Percentiles rank a stretch among this genome's conserved stretches.
phyloP scores from a whole-genome alignment of 495 filamentous ascomycete genomes.

The Umbilicaria muhlenbergii region DNA sequence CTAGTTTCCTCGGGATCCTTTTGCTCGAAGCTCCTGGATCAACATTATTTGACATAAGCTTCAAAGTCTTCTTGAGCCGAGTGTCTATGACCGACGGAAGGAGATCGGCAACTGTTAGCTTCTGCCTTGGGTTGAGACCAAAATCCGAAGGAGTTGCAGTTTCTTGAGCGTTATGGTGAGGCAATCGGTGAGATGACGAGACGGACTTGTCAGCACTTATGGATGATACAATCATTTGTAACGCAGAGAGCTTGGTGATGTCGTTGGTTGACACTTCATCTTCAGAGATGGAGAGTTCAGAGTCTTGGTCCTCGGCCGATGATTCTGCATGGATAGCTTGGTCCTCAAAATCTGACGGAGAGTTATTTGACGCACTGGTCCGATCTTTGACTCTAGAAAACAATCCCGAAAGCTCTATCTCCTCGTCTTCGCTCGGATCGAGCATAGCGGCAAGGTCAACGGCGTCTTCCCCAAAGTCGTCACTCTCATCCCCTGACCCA shows the following conservation, averaged over 20 bases:
- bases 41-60: slow-evolving; percentile 32
- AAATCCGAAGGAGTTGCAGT: slow-evolving; percentile 39
- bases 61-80: slow-evolving; percentile 61
- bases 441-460: slow-evolving; percentile 72
- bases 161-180: slow-evolving; percentile 25
- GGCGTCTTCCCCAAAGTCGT: slow-evolving; percentile 66
- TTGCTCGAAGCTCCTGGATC: slow-evolving; percentile 31
- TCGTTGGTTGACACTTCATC: slow-evolving; percentile 45
- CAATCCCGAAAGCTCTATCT: slow-evolving; percentile 17
- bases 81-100: slow-evolving; percentile 59
- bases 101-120: slow-evolving; percentile 70
- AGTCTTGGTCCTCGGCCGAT: slow-evolving; percentile 30
- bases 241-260: slow-evolving; percentile 40
- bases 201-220: slow-evolving; percentile 31
- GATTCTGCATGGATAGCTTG: slow-evolving; percentile 29
- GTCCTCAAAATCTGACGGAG: slow-evolving; percentile 32
- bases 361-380: slow-evolving; percentile 21
- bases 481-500: slow-evolving; percentile 41
- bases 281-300: slow-evolving; percentile 34
- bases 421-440: slow-evolving; percentile 44
- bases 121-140: slow-evolving; percentile 41
- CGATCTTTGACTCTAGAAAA: slow-evolving; percentile 20
- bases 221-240: slow-evolving; percentile 56
- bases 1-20: slow-evolving; percentile 51
- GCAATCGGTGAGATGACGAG: too few relatives aligned